phyloP scores from a whole-genome alignment of 805 yeast genomes.

The Candida oleophila region DNA sequence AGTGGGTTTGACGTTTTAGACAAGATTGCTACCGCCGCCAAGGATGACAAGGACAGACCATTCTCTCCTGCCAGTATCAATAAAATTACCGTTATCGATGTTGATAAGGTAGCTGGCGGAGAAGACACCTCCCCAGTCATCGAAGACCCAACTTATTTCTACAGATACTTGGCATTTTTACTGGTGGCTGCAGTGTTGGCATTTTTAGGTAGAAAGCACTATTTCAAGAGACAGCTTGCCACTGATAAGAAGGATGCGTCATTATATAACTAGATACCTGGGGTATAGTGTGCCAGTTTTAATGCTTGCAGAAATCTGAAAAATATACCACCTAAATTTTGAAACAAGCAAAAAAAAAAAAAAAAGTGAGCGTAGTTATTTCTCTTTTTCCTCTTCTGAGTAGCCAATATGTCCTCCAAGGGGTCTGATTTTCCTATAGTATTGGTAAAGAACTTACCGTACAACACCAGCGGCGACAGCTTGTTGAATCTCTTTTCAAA shows the following conservation, averaged over 20 bases:
- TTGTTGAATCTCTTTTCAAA: slow-evolving; percentile 53
- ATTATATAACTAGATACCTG: slow-evolving; percentile 1
- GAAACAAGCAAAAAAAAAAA: background rate
- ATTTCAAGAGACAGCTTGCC: background rate
- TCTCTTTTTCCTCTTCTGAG: no score
- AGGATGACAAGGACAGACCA: slow-evolving; percentile 18
- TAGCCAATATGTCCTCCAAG: background rate
- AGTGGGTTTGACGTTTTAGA: slow-evolving; percentile 39
- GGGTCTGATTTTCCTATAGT: slow-evolving; percentile 40
- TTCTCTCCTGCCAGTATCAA: slow-evolving; percentile 15
- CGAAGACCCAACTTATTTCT: background rate
- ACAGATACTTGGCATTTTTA: background rate
- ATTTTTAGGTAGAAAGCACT: background rate
- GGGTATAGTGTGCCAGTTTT: background rate
- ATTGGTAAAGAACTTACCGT: slow-evolving; percentile 59
- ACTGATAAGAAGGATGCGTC: slow-evolving; percentile 3
- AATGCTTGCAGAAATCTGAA: no score
- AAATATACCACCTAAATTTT: no score
- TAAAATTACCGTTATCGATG: slow-evolving; percentile 8
- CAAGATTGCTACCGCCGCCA: slow-evolving; percentile 16
- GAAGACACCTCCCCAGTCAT: background rate
- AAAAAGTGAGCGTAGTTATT: background rate
- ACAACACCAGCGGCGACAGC: slow-evolving; percentile 42
- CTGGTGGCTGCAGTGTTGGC: background rate
- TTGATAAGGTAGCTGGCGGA: background rate